Conservation (phyloP, 257 asterid species). For the Nicotiana paniculata region DNA sequence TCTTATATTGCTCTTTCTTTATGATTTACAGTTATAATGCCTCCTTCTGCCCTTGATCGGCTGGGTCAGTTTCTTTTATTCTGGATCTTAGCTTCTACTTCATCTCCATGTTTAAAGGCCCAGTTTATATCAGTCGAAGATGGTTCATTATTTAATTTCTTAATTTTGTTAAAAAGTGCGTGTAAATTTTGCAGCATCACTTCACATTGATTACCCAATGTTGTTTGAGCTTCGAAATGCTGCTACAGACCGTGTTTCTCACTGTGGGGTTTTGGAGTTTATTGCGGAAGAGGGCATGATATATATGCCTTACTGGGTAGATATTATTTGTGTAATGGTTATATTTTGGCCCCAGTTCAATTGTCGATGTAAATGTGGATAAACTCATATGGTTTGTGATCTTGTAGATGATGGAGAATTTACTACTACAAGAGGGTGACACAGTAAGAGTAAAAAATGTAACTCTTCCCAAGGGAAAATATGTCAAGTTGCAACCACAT, state of each 20-base stretch:
- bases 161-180: background rate
- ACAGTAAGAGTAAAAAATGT: conserved; percentile 72
- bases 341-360: conserved; percentile 1
- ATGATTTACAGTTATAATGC: conserved; percentile 77
- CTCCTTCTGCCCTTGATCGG: conserved; percentile 97
- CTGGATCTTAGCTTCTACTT: background rate
- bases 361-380: background rate
- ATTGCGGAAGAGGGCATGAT: conserved; percentile 99
- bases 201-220: conserved; percentile 97
- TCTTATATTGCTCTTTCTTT: background rate
- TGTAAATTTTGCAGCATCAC: conserved; percentile 55
- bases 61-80: conserved; percentile 55
- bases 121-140: background rate
- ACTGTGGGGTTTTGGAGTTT: conserved; percentile 97
- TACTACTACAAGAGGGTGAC: conserved; percentile 89
- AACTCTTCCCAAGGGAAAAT: conserved; percentile 92
- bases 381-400: background rate
- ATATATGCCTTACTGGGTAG: conserved; percentile 98
- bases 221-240: conserved; percentile 86
- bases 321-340: conserved; percentile 14
- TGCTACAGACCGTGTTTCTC: conserved; percentile 72
- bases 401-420: conserved; percentile 96
- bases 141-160: background rate
- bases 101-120: background rate
- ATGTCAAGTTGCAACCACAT: conserved; percentile 94